Base-by-base conservation (phyloP, 352 stramenopile genomes). In the Globisporangium perplexum region DNA sequence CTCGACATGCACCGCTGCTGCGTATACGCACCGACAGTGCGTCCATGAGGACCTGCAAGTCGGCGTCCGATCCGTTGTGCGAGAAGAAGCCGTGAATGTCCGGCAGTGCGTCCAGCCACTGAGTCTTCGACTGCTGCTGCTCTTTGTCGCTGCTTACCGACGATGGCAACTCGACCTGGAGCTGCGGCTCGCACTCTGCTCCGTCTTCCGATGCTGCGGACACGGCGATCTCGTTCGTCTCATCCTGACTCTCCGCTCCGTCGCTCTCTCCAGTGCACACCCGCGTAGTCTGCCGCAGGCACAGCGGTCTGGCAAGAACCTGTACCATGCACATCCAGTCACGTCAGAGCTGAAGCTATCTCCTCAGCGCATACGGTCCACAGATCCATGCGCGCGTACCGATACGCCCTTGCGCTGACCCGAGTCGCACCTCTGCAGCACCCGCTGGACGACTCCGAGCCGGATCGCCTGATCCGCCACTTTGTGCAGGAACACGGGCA, bases 361-460 rank as follows among this genome's bases (percentile, higher is more conserved):
- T 18, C 14, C 33, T 4, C 33, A 38, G 15, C 31, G 31, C 31
- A 38, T 11, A 10, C 30, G 22, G 4, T 26, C 12, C n/a, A 30
- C 15, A 41, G 7, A 42, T 22, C 17, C 1, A 35, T 36, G 26
- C 10, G 7, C 5, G 24, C 47, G 28, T 60, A 55, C 54, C 46
- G 47, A 55, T 35, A 49, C 15, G 6, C 10, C 41, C 20, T 33
- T 41, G 4, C 22, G 54, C n/a, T 15, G 18, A 11, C 33, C 47
- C 4, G 46, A 53, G 18, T 18, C 36, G 20, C 43, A 44, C 12
- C 57, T 65, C 50, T 65, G 69, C 43, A 83, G 45, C 55, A 80
- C 44, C 14, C 53, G 62, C 66, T 77, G 70, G 26, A 74, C 43
- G 46, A 78, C 62, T 30, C 68, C 68, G 22, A 80, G 35, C 36